Base-by-base conservation (phyloP, 805 yeast species). In the Candida pseudofarinosa region DNA sequence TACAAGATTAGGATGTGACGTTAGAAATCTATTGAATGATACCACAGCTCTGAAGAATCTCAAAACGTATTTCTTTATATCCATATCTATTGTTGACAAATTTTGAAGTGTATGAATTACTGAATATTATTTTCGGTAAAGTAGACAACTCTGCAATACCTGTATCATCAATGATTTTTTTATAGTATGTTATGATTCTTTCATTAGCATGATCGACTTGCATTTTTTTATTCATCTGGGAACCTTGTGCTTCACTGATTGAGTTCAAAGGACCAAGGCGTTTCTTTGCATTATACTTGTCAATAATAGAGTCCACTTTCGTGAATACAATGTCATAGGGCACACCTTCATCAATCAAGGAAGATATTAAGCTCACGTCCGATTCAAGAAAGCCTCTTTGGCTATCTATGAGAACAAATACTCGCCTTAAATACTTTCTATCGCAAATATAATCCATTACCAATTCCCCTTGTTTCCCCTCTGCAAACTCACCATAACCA, bases 401-500 rank as follows among this genome's bases (percentile, higher is more conserved):
- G 1, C 83, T 78, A 42, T 84, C 82, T 0, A 87, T 56, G 14
- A 89, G 62, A 8, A 89, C 54, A 49, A 76, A 87, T 2, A 81
- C 81, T 38, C 81, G 71, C 23, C 74, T 65, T 17, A 89, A 64
- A 26, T 71, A 76, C 42, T 67, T 60, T 38, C 93, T 65, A 17
- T 73, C 65, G 19, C 65, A 62, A 5, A 90, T 59, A 54, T 88
- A 89, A 30, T 80, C 77, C 53, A 80, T 55, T 1, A 85, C 84
- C 20, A 81, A 71, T 33, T 76, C 65, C 1, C 97, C 97, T 57
- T 90, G 96, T 50, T 69, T 63, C 6, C 54, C 56, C 13, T 73
- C 74, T 14, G 95, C 89, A 47, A 74, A 79, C 33, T 64, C 73
- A 2, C 98, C 98, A 59, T 90, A 90, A 0, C 98, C 98, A 0